Percentiles rank a stretch among this genome's conserved stretches.
Evolutionary conservation across 2,329 filamentous ascomycete genomes (phyloP).

Genomic region (Sporothrix pallida): DNA sequence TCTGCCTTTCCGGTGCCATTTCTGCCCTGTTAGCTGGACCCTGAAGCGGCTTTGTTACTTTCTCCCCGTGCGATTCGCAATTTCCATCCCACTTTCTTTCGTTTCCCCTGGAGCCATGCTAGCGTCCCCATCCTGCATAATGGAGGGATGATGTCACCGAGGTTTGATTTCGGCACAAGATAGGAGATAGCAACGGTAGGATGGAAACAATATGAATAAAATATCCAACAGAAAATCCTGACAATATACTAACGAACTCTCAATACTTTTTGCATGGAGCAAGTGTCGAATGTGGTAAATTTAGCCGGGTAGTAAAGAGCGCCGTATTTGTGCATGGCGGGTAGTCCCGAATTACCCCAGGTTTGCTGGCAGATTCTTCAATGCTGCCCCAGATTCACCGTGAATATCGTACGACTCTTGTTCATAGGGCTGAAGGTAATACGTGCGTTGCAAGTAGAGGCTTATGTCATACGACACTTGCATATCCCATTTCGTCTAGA

Average conservation of each 20-base stretch:
- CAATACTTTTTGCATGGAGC: background rate
- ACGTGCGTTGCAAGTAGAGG: background rate
- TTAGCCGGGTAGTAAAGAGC: too few relatives aligned
- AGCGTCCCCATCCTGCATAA: background rate
- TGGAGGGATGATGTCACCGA: constrained; percentile 11
- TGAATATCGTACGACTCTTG: background rate
- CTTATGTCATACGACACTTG: constrained; percentile 3
- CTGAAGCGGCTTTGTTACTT: background rate
- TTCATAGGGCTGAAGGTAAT: background rate
- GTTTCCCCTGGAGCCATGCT: constrained; percentile 10
- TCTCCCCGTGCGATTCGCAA: background rate
- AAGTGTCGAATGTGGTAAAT: background rate
- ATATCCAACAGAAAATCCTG: background rate
- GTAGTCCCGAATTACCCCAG: background rate
- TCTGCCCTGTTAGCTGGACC: background rate
- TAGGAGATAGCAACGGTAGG: background rate
- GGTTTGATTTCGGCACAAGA: constrained; percentile 12
- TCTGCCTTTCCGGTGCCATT: too few relatives aligned
- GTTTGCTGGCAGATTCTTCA: background rate
- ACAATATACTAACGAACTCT: background rate
- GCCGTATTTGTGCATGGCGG: too few relatives aligned
- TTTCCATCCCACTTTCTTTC: too few relatives aligned
- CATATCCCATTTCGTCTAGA: background rate
- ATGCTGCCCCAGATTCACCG: background rate
- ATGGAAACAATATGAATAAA: too few relatives aligned